Base-by-base conservation (phyloP, 371 early-diverging fungal species). In the Mortierella sp. region DNA sequence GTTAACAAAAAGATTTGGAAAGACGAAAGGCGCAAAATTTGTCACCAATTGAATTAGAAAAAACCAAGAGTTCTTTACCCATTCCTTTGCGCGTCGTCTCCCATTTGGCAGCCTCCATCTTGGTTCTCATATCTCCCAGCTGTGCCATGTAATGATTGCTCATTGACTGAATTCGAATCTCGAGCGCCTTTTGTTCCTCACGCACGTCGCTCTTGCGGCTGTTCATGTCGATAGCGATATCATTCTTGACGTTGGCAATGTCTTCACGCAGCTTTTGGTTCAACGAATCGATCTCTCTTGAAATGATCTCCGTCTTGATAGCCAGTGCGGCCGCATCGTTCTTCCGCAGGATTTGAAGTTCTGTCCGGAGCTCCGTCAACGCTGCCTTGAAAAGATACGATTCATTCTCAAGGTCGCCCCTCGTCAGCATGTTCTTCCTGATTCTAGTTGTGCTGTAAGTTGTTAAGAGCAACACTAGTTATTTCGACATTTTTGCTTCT, bases 191-290 rank as follows among this genome's bases (percentile, higher is more conserved):
- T 63, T 91, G 89, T 34, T 90, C 87, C 52, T 94, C 94, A 32
- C 90, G 81, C 2, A 88, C 86, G 48, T 97, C 98, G 34, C 94
- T 88, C 67, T 94, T 94, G 67, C 93, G 89, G 66, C 92, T 92
- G 72, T 95, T 95, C 82, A 97, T 76, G 71, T 97, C 98, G 70
- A 97, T 89, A 19, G 90, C 86, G 34, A 97, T 90, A 21, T 96
- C 95, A 8, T 90, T 86, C 76, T 94, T 93, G 81, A 97, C 79
- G 31, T 85, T 85, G 1, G 89, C 86, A 17, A 94, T 83, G 32
- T 91, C 88, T 56, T 97, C 96, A 15, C 87, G 84, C 21, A 94
- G 78, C 42, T 85, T 83, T 50, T 93, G 94, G 32, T 84, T 86
- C 69, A 96, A 55, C 0, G 84, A 79, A 52, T 95, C 95, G 7